Evolutionary conservation across 805 yeast species (phyloP).

Genomic region (Kuraishia ogatae): DNA sequence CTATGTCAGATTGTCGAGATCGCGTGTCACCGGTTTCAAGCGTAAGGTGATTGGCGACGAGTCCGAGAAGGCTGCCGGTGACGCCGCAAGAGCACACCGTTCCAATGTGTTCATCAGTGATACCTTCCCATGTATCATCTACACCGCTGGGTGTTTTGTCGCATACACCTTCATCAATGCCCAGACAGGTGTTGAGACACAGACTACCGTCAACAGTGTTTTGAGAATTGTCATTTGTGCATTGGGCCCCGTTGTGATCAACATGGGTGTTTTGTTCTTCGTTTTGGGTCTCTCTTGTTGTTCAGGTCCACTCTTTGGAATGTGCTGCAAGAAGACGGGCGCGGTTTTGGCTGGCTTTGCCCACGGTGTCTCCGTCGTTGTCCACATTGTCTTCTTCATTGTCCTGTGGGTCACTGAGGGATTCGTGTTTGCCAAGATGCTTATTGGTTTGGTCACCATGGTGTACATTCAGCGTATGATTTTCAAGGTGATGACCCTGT

Average conservation of each 20-base stretch:
- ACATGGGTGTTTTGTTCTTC: conserved; percentile 75
- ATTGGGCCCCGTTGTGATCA: conserved; percentile 84
- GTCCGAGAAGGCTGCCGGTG: conserved; percentile 80
- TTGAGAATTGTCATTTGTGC: conserved; percentile 73
- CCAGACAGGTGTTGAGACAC: conserved; percentile 67
- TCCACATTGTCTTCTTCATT: conserved; percentile 82
- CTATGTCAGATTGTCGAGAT: conserved; percentile 72
- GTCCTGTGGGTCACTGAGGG: conserved; percentile 97
- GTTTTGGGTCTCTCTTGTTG: conserved; percentile 87
- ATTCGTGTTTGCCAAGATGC: conserved; percentile 78
- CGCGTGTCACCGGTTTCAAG: conserved; percentile 82
- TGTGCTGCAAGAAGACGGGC: conserved; percentile 96
- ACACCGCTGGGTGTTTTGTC: conserved; percentile 72
- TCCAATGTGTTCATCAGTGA: conserved; percentile 64
- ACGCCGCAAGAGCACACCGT: conserved; percentile 76
- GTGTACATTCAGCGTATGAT: conserved; percentile 81
- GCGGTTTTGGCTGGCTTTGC: conserved; percentile 93
- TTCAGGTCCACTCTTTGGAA: conserved; percentile 90
- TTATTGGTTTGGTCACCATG: conserved; percentile 79
- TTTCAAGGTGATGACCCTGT: conserved; percentile 74
- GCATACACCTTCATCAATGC: conserved; percentile 80
- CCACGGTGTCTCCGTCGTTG: conserved; percentile 87
- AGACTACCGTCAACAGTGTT: conserved; percentile 54
- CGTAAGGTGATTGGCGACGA: conserved; percentile 64
- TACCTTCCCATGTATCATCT: conserved; percentile 58